Base-by-base conservation (phyloP, 441 rosid species). In the Dalechampia spathulata region DNA sequence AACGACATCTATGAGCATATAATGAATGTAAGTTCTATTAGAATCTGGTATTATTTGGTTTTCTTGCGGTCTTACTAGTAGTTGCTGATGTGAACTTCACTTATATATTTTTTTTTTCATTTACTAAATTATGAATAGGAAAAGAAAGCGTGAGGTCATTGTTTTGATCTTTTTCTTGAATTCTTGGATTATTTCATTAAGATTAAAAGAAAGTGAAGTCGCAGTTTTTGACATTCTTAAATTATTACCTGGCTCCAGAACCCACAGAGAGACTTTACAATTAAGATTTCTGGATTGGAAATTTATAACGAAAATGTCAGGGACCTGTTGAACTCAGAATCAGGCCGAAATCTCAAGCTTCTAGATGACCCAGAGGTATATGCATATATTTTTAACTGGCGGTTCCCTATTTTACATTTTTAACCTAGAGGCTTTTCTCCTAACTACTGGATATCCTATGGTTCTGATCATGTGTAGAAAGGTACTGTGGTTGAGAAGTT, bases 331-430 rank as follows among this genome's bases (percentile, higher is more conserved):
- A 87, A 86, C 79, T 83, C 92, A 22, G 99, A 94, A 48, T 83
- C 94, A 17, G 90, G 90, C 5, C 93, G 88, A 61, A 83, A 75
- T 66, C 99, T 94, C 64, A 87, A 90, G 79, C 97, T 94, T 74
- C 83, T 85, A 20, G 99, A 94, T 72, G 99, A 94, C 52, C 97
- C 97, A 10, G 97, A 94, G 95, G 99, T 93, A 77, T 48, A 62
- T 54, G 43, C 36, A 20, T 36, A 12, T 27, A 54, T 6, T 47
- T 42, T 37, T 61, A 30, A 30, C 8, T 30, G 34, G 34, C 34
- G n/a, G n/a, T n/a, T n/a, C n/a, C n/a, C n/a, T n/a, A n/a, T 47
- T 49, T 51, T 22, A 48, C n/a, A 39, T 5, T 10, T 43, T 55
- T 28, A 3, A 3, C 7, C 13, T 2, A 10, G 39, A 4, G 0